phyloP scores from a whole-genome alignment of 192 early-diverging fungal species.

The Chytriomyces confervae region DNA sequence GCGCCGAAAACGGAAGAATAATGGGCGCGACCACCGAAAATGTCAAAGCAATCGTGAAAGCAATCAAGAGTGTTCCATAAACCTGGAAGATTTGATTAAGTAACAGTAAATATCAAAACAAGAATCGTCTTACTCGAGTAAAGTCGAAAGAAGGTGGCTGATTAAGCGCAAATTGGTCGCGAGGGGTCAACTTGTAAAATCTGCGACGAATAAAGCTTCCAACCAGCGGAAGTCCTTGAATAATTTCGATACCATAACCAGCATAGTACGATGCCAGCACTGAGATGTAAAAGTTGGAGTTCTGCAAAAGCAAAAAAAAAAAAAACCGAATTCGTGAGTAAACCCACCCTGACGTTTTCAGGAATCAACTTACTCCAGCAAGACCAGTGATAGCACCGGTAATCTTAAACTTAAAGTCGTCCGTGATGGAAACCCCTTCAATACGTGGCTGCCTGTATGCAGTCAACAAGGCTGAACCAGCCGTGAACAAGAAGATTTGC shows the following conservation, averaged over 20 bases:
- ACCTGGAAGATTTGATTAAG: conserved; percentile 6
- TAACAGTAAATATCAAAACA: not conserved
- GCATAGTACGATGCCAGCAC: conserved; percentile 42
- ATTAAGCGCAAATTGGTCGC: conserved; percentile 48
- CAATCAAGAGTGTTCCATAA: conserved; percentile 48
- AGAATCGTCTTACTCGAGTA: conserved; percentile 20
- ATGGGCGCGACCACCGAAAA: conserved; percentile 51
- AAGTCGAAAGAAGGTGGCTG: conserved; percentile 48
- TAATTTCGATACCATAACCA: conserved; percentile 48
- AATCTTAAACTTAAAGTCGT: conserved; percentile 28
- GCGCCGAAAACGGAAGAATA: conserved; percentile 43
- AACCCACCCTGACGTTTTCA: not conserved
- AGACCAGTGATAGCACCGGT: conserved; percentile 35
- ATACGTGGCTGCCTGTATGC: conserved; percentile 15
- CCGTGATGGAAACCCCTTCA: conserved; percentile 29
- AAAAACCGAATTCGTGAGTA: not conserved
- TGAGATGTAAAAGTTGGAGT: conserved; percentile 47
- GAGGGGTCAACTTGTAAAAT: conserved; percentile 48
- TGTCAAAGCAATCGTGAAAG: conserved; percentile 42
- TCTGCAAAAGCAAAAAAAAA: conserved; percentile 22
- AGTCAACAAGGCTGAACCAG: conserved; percentile 18
- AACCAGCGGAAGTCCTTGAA: conserved; percentile 51
- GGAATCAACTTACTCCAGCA: conserved; percentile 5
- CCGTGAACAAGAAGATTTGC: conserved; percentile 29
- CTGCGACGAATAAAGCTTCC: conserved; percentile 43